Evolutionary conservation across 1,284 basidiomycete species (phyloP), one percentile per base, ranked within the genome.

Genomic region (Amylostereum chailletii): DNA sequence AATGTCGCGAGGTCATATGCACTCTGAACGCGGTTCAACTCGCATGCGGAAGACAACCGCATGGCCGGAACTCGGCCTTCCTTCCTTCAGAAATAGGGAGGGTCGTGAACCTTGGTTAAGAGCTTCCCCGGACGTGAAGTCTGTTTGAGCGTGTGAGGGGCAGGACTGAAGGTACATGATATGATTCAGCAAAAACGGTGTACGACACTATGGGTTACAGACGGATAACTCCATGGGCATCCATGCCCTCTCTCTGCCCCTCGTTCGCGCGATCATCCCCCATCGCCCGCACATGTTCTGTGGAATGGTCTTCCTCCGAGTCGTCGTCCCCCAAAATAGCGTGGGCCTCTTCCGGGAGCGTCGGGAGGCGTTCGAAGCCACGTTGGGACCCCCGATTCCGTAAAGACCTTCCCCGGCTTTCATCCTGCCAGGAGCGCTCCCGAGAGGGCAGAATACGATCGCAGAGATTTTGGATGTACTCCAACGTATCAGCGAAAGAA

Each of bases 241-340:
- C 61, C 56, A 66, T 60, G 2, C 62, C 63, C n/a, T n/a, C n/a
- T 38, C 3, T 37, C n/a, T 32, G 36, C 30, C 10, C 34, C 29
- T 10, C 48, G 39, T 29, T 34, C 33, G 19, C 40, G 51, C 48
- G 10, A 52, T 47, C n/a, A n/a, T 4, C 52, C 53, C 29, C 57
- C 55, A 33, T 53, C 48, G 34, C 47, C 51, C 29, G 50, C 27
- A 31, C 44, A 40, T 9, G 30, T 47, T 60, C 60, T 42, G 57
- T 57, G 32, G 57, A 58, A 27, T 63, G 63, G 27, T 63, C 63
- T 31, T 62, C 61, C 45, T 62, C 53, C n/a, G n/a, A n/a, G 46
- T 65, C 60, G 46, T 63, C 60, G 5, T 60, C 64, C 26, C 58
- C 56, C 44, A 65, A 56, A 57, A 67, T 63, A 27, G 58, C 59